Evolutionary conservation across 495 filamentous ascomycete genomes (phyloP).

Genomic region (Astrocystis sublimbata): DNA sequence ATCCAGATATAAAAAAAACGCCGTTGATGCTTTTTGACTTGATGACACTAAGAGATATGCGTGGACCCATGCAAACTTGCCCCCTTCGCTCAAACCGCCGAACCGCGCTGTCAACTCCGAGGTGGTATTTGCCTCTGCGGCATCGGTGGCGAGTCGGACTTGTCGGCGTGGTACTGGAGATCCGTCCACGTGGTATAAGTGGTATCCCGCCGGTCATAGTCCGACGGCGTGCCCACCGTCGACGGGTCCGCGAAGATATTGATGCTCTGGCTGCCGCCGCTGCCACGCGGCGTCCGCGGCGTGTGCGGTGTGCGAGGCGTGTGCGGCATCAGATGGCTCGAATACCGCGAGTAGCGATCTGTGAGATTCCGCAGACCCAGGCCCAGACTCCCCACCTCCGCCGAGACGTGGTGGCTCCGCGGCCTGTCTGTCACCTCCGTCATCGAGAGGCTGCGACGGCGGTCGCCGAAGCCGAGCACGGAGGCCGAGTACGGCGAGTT

Average conservation of each 20-base stretch:
- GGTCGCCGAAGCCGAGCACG: slow-evolving; percentile 10
- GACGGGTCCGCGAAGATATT: slow-evolving; percentile 68
- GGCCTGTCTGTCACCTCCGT: not conserved
- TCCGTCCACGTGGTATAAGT: slow-evolving; percentile 36
- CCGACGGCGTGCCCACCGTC: slow-evolving; percentile 29
- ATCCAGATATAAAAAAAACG: not conserved
- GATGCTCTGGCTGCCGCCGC: slow-evolving; percentile 61
- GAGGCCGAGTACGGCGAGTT: slow-evolving; percentile 25
- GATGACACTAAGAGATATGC: not conserved
- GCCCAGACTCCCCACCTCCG: slow-evolving; percentile 28
- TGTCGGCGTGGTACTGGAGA: slow-evolving; percentile 29
- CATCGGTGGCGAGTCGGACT: slow-evolving; percentile 2
- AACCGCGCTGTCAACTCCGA: not conserved
- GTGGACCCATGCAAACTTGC: not conserved
- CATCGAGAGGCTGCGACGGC: slow-evolving; percentile 24
- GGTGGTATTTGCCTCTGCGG: not conserved
- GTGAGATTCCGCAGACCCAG: slow-evolving; percentile 32
- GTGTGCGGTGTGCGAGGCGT: not conserved
- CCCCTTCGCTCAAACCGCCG: too few relatives aligned
- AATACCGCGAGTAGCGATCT: slow-evolving; percentile 2
- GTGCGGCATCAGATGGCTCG: slow-evolving; percentile 29
- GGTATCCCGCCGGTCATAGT: slow-evolving; percentile 20
- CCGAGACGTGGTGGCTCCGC: slow-evolving; percentile 29
- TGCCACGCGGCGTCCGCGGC: slow-evolving; percentile 47
- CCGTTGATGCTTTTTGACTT: slow-evolving; percentile 12